Evolutionary conservation across 2,329 filamentous ascomycete genomes (phyloP).

Genomic region (Aspergillus chevalieri): DNA sequence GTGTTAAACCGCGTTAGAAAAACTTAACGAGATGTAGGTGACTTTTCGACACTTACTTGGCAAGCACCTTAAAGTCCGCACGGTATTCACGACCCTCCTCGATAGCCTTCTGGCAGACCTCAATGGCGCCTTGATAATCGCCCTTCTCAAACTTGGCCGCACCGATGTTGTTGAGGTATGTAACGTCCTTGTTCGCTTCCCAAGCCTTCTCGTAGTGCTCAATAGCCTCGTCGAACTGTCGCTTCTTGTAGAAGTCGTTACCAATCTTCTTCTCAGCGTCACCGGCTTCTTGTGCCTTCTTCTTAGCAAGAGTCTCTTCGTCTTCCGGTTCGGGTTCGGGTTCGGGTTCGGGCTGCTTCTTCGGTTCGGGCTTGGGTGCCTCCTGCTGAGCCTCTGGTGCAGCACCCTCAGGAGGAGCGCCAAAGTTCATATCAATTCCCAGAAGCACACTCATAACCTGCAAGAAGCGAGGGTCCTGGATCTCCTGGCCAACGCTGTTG

Average conservation of each 20-base stretch:
- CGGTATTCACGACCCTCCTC: constrained; percentile 83
- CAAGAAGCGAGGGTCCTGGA: constrained; percentile 85
- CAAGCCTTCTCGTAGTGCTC: constrained; percentile 91
- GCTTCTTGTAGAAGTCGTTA: constrained; percentile 97
- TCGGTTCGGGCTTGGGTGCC: constrained; percentile 44
- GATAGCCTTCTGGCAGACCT: constrained; percentile 79
- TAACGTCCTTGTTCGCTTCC: constrained; percentile 92
- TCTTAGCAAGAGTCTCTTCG: constrained; percentile 75
- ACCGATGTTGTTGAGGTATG: constrained; percentile 93
- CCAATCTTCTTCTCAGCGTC: constrained; percentile 93
- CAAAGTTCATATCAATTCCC: constrained; percentile 84
- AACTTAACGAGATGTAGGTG: neutral
- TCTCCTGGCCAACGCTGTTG: constrained; percentile 67
- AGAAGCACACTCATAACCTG: constrained; percentile 90
- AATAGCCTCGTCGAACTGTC: constrained; percentile 90
- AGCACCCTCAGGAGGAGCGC: constrained; percentile 44
- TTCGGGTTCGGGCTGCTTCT: constrained; percentile 57
- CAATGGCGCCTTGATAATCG: constrained; percentile 81
- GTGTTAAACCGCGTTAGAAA: constrained; percentile 8
- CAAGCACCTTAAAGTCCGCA: constrained; percentile 96
- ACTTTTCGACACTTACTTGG: constrained; percentile 56
- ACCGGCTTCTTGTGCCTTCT: constrained; percentile 84
- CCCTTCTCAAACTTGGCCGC: constrained; percentile 95
- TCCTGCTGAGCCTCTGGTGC: constrained; percentile 48
- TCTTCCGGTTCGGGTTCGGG: constrained; percentile 64